Conservation (phyloP, 768 basidiomycete species). For the Leccinum disarticulatum region DNA sequence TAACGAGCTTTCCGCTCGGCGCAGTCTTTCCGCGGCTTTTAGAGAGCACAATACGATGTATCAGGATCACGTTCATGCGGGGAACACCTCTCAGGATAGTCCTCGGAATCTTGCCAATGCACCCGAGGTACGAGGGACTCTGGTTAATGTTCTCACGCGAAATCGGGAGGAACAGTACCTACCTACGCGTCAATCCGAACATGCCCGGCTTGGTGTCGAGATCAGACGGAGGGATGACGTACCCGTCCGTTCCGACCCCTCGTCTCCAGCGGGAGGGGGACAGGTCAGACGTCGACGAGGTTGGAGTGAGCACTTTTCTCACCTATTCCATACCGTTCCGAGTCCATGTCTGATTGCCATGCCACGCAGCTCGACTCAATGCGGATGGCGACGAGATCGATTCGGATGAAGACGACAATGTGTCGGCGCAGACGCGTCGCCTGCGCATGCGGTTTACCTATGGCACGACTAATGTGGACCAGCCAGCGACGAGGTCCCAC, state of each 20-base stretch:
- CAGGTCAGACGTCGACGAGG: slow-evolving; percentile 33
- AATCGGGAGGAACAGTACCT: slow-evolving; percentile 22
- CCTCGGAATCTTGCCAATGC: slow-evolving; percentile 23
- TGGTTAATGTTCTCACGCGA: slow-evolving; percentile 25
- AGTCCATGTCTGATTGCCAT: slow-evolving; percentile 5
- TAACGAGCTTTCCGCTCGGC: slow-evolving; percentile 19
- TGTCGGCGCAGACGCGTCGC: slow-evolving; percentile 51
- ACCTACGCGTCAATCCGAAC: slow-evolving; percentile 11
- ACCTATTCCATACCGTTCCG: neutral
- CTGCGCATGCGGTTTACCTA: slow-evolving; percentile 40
- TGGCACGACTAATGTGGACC: slow-evolving; percentile 18
- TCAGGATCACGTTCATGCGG: slow-evolving; percentile 14
- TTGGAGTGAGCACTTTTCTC: slow-evolving; percentile 28
- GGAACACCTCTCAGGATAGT: slow-evolving; percentile 11
- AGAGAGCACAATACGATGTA: slow-evolving; percentile 20
- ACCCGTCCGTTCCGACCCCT: slow-evolving; percentile 8
- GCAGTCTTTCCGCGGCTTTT: slow-evolving; percentile 22
- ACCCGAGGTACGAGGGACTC: slow-evolving; percentile 25
- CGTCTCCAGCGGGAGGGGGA: slow-evolving; percentile 11
- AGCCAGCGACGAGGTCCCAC: slow-evolving; percentile 31
- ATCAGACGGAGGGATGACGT: slow-evolving; percentile 11
- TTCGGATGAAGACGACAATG: slow-evolving; percentile 53
- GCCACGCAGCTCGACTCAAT: slow-evolving; percentile 35
- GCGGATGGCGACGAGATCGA: slow-evolving; percentile 65
- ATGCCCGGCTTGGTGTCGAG: slow-evolving; percentile 3